Percentiles rank a stretch among this genome's conserved stretches.
phyloP scores from a whole-genome alignment of 345 rosid genomes.

The Cardamine resedifolia region DNA sequence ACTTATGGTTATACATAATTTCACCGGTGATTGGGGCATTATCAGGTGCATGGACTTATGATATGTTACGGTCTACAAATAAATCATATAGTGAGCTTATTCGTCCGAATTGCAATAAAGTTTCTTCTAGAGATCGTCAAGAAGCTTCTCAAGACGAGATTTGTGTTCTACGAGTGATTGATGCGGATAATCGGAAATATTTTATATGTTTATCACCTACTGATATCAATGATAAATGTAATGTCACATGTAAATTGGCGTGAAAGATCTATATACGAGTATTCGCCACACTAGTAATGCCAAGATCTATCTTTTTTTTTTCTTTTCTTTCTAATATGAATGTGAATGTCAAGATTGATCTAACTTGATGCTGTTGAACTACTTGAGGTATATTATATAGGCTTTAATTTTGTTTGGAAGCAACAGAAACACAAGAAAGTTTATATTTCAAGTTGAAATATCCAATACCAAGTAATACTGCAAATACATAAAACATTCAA shows the following conservation, averaged over 20 bases:
- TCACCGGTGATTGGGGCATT: constrained; percentile 50
- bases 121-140: constrained; percentile 17
- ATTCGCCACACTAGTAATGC: background rate
- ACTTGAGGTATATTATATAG: no score
- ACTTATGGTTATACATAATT: constrained; percentile 50
- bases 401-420: background rate
- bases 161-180: constrained; percentile 31
- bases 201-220: constrained; percentile 31
- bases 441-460: background rate
- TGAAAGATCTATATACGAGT: background rate
- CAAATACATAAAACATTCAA: background rate
- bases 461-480: background rate
- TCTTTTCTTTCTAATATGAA: background rate
- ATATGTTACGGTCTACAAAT: constrained; percentile 46
- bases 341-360: background rate
- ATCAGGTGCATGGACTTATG: constrained; percentile 53
- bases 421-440: background rate
- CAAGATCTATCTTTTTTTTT: background rate
- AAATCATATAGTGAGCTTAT: constrained; percentile 42
- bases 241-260: constrained; percentile 25
- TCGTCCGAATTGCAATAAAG: constrained; percentile 29
- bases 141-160: constrained; percentile 30
- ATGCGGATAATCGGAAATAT: constrained; percentile 3
- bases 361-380: background rate
- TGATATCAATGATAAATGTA: constrained; percentile 14